phyloP scores from a whole-genome alignment of 2,329 filamentous ascomycete species.

The Mycogone perniciosa region DNA sequence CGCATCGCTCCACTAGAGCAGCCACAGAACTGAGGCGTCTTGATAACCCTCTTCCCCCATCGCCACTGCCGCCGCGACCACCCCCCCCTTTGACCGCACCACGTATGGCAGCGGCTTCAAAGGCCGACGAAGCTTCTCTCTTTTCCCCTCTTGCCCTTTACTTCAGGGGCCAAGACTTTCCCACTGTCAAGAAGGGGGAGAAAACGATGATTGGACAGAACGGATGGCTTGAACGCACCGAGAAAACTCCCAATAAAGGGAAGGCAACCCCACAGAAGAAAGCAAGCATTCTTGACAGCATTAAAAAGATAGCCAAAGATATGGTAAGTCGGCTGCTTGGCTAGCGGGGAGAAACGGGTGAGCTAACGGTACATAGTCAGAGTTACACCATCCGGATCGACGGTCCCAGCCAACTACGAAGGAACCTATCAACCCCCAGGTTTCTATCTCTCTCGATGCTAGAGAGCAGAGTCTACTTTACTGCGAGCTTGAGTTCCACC shows the following conservation, averaged over 20 bases:
- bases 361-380: constrained; percentile 25
- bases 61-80: neutral
- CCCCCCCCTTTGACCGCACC: neutral
- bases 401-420: constrained; percentile 26
- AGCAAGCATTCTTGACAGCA: constrained; percentile 36
- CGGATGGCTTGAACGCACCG: constrained; percentile 50
- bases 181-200: constrained; percentile 33
- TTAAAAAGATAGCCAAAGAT: constrained; percentile 49
- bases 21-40: neutral
- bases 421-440: constrained; percentile 22
- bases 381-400: constrained; percentile 30
- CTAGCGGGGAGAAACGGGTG: neutral
- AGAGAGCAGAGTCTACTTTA: constrained; percentile 54
- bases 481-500: constrained; percentile 51
- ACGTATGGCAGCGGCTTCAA: neutral
- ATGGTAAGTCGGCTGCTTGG: constrained; percentile 34
- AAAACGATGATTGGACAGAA: constrained; percentile 50
- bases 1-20: constrained; percentile 25
- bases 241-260: constrained; percentile 15
- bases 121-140: constrained; percentile 17
- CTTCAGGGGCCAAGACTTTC: constrained; percentile 34
- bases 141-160: constrained; percentile 41
- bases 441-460: constrained; percentile 46
- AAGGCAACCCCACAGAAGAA: constrained; percentile 32
- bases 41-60: neutral